phyloP scores from a whole-genome alignment of 2,329 filamentous ascomycete genomes.

The Botrytis galanthina region DNA sequence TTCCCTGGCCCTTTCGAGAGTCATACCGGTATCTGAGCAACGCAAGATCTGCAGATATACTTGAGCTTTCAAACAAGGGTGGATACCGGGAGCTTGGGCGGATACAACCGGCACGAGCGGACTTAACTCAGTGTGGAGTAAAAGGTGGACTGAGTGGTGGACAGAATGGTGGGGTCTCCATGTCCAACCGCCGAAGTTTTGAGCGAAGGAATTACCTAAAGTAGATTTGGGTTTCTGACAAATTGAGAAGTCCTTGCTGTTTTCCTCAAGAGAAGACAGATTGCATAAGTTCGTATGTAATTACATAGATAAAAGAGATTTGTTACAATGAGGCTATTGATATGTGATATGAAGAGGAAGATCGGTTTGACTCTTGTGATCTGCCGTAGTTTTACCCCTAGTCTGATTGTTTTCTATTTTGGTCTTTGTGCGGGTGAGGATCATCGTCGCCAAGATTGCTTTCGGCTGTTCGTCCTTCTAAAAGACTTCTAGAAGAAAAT shows the following conservation, averaged over 20 bases:
- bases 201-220: conserved; percentile 6
- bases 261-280: neutral
- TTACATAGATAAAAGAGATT: neutral
- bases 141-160: neutral
- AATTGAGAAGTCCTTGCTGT: neutral
- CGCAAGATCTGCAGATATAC: neutral
- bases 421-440: neutral
- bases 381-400: neutral
- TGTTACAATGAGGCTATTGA: neutral
- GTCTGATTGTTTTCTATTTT: conserved; percentile 9
- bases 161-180: conserved; percentile 13
- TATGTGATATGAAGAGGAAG: neutral
- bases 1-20: neutral
- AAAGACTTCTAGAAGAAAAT: neutral
- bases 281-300: neutral
- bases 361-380: neutral
- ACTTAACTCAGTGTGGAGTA: conserved; percentile 1
- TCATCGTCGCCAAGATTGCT: neutral
- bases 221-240: neutral
- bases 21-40: neutral
- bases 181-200: conserved; percentile 13
- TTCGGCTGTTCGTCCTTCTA: neutral
- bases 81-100: neutral
- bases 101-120: conserved; percentile 7
- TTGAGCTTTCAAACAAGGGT: neutral